These are phyloP conservation scores for Epichloe sp. DNA, from an alignment of 2,329 filamentous ascomycete genomes.

Conservation along the genomic window DNA sequence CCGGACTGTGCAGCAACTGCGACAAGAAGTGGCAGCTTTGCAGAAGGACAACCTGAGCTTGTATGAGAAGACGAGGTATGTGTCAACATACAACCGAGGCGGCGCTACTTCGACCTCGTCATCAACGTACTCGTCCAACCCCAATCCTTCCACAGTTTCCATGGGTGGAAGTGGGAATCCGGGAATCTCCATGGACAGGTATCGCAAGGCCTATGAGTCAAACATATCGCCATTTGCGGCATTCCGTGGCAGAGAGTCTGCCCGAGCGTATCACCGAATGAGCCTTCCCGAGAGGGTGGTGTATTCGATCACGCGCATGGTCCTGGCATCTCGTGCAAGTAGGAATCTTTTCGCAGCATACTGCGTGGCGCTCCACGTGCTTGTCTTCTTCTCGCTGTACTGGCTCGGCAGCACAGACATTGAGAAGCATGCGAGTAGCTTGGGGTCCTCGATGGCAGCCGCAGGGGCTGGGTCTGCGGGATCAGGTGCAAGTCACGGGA, in stretches of 20 bases:
- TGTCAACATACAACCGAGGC: conserved; percentile 79
- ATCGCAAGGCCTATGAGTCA: conserved; percentile 84
- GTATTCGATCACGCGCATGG: conserved; percentile 81
- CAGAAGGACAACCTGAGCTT: conserved; percentile 94
- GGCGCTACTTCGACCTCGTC: conserved; percentile 46
- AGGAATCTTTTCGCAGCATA: conserved; percentile 90
- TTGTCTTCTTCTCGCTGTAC: conserved; percentile 80
- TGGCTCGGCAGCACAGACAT: conserved; percentile 61
- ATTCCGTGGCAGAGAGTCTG: conserved; percentile 86
- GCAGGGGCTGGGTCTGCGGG: conserved; percentile 31
- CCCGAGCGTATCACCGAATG: conserved; percentile 85
- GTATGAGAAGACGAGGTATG: conserved; percentile 95
- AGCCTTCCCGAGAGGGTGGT: conserved; percentile 80
- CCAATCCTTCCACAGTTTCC: conserved; percentile 61
- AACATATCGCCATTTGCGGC: conserved; percentile 93
- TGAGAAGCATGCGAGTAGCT: conserved; percentile 44
- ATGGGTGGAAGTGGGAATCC: conserved; percentile 42
- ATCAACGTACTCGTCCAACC: conserved; percentile 54
- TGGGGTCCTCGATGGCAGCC: conserved; percentile 34
- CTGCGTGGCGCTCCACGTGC: conserved; percentile 73
- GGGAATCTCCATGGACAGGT: conserved; percentile 64
- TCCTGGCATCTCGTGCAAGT: conserved; percentile 79
- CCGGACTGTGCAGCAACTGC: conserved; percentile 66
- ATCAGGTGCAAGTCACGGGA: conserved; percentile 28
- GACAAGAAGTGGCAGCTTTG: conserved; percentile 79